Evolutionary conservation across 257 asterid species (phyloP).

Genomic region (Datura wrightii): DNA sequence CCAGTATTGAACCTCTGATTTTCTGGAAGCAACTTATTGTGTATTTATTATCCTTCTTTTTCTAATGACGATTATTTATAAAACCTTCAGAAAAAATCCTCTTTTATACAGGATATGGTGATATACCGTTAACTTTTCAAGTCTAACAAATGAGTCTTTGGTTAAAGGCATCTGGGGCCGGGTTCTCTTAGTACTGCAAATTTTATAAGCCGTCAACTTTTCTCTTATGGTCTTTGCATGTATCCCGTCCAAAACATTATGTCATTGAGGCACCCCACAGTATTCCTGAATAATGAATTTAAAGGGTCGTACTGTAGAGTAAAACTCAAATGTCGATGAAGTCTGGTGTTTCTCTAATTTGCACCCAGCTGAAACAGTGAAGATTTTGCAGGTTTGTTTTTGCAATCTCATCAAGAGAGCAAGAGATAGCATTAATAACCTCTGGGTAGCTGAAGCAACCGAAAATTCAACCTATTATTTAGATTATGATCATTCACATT

Average conservation of each 20-base stretch:
- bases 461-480: constrained; percentile 77
- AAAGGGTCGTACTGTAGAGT: not conserved
- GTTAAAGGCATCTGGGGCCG: not conserved
- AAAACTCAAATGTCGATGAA: constrained; percentile 17
- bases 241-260: not conserved
- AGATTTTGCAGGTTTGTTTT: constrained; percentile 73
- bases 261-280: not conserved
- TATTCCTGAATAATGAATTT: constrained; percentile 11
- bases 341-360: constrained; percentile 25
- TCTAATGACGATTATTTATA: not conserved
- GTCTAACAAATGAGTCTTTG: not conserved
- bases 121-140: not conserved
- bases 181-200: constrained; percentile 22
- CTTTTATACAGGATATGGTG: not conserved
- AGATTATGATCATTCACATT: constrained; percentile 55
- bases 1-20: constrained; percentile 14
- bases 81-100: constrained; percentile 12
- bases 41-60: not conserved
- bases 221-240: constrained; percentile 23
- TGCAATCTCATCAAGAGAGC: constrained; percentile 83
- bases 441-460: constrained; percentile 96
- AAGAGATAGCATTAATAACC: constrained; percentile 64
- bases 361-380: constrained; percentile 22
- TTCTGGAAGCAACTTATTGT: constrained; percentile 27
- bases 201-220: not conserved